Evolutionary conservation across 2,329 filamentous ascomycete species (phyloP), one percentile per base, ranked within the genome.

Genomic region (Helicocarpus griseus): DNA sequence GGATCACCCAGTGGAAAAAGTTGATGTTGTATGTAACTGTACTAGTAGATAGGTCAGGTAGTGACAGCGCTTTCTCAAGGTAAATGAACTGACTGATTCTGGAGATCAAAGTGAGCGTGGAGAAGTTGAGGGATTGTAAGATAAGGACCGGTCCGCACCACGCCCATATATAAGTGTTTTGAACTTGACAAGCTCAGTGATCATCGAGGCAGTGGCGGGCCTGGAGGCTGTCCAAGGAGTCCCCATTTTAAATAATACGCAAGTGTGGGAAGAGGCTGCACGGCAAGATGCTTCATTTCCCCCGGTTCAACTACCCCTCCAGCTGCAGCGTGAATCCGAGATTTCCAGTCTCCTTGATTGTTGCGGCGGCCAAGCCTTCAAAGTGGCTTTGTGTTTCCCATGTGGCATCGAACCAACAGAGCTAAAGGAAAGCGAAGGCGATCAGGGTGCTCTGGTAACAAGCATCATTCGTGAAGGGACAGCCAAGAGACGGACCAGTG

Each of bases 221-320:
- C 9, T 31, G 26, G 31, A 28, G 28, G 41, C 19, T 45, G n/a
- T 45, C 41, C 41, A 29, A 29, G 41, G 26, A 31, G 26, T 26
- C 28, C 14, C 41, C 9, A 44, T 29, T 31, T 14, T 29, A 44
- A 29, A 19, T 29, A 44, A 29, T 31, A n/a, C 24, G 26, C 41
- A 45, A 45, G 26, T n/a, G 41, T 28, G 26, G 8, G 26, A 45
- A n/a, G 8, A 11, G 41, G 41, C 24, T 45, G 26, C 26, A 45
- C 41, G 41, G 41, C 17, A 29, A 21, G 41, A n/a, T 31, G 26
- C 41, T 45, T 45, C 26, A 31, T 17, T 17, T 29, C 26, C 41
- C 41, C 41, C 41, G 41, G 41, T 2, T 44, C 41, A 11, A 31
- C 41, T 45, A 45, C 41, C 41, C 41, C 41, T 31, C 41, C 41